A percentile compares a stretch with the other conserved stretches of the same genome.
Evolutionary conservation across 768 basidiomycete species (phyloP).

Genomic region (Lactifluus piperatus): DNA sequence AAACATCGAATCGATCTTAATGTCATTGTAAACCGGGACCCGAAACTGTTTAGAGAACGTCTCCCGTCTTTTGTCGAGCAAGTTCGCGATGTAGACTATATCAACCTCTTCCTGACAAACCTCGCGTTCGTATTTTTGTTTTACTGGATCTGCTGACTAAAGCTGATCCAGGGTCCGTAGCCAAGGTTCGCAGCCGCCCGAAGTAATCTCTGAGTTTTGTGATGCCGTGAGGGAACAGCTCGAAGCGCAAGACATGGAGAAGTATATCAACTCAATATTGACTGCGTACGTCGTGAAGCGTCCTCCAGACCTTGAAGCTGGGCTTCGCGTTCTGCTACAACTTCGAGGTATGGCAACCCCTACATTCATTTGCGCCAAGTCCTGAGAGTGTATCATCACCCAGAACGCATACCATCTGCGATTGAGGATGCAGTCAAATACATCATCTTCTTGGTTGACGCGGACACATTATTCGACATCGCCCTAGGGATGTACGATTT

Average conservation of each 20-base stretch:
- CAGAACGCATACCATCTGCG: slow-evolving; percentile 55
- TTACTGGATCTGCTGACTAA: neutral
- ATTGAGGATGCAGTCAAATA: slow-evolving; percentile 98
- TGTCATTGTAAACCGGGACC: slow-evolving; percentile 76
- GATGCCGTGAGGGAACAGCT: slow-evolving; percentile 67
- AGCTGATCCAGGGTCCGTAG: slow-evolving; percentile 30
- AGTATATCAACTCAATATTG: slow-evolving; percentile 84
- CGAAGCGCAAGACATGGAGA: slow-evolving; percentile 59
- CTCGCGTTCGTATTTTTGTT: slow-evolving; percentile 57
- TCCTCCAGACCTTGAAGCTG: slow-evolving; percentile 87
- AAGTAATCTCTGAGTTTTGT: slow-evolving; percentile 60
- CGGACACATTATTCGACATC: slow-evolving; percentile 82
- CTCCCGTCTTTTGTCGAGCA: slow-evolving; percentile 72
- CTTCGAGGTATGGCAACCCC: slow-evolving; percentile 54
- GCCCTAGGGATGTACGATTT: slow-evolving; percentile 99
- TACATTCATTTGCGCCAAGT: neutral
- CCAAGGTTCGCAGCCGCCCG: slow-evolving; percentile 48
- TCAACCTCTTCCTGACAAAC: slow-evolving; percentile 85
- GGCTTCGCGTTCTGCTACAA: slow-evolving; percentile 60
- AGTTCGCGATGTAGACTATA: slow-evolving; percentile 80
- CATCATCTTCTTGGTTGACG: slow-evolving; percentile 95
- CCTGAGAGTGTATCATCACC: neutral
- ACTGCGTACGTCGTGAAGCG: slow-evolving; percentile 90
- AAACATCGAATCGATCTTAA: slow-evolving; percentile 92
- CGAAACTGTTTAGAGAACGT: slow-evolving; percentile 51